phyloP scores from a whole-genome alignment of 1,139 yeast genomes.

The Pichia sp. region DNA sequence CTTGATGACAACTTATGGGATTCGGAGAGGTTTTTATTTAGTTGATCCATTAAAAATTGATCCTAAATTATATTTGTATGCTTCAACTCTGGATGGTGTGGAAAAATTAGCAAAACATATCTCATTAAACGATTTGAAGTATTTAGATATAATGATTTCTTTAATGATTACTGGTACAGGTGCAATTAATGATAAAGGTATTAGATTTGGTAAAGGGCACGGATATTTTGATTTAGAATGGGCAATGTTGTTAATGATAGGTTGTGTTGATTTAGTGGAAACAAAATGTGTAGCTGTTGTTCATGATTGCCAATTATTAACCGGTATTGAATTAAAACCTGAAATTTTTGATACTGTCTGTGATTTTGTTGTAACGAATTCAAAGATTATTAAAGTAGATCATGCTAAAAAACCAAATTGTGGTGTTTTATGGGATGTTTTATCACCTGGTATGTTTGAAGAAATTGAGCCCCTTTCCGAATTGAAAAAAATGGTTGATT shows the following conservation, averaged over 20 bases:
- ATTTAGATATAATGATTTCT: conserved; percentile 13
- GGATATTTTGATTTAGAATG: conserved; percentile 28
- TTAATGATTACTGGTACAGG: conserved; percentile 28
- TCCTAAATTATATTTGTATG: conserved; percentile 17
- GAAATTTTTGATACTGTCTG: conserved; percentile 28
- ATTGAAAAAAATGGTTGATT: conserved; percentile 5
- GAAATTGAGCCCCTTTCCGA: conserved; percentile 26
- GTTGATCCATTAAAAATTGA: conserved; percentile 24
- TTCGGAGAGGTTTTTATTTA: conserved; percentile 24
- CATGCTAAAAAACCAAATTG: conserved; percentile 23
- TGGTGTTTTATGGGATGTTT: conserved; percentile 25
- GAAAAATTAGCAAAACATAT: conserved; percentile 21
- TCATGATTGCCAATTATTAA: conserved; percentile 26
- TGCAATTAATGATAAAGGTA: conserved; percentile 26
- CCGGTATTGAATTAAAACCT: conserved; percentile 21
- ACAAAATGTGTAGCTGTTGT: conserved; percentile 27
- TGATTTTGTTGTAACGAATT: conserved; percentile 25
- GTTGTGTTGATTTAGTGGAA: conserved; percentile 14
- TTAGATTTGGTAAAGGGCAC: conserved; percentile 29
- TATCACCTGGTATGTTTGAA: conserved; percentile 24
- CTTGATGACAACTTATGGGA: conserved; percentile 27
- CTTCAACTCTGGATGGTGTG: conserved; percentile 28
- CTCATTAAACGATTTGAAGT: conserved; percentile 17
- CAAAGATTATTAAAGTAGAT: conserved; percentile 16
- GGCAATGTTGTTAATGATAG: conserved; percentile 26